Conservation (phyloP, 2,329 filamentous ascomycete species). For the Hypoxylon sp. region DNA sequence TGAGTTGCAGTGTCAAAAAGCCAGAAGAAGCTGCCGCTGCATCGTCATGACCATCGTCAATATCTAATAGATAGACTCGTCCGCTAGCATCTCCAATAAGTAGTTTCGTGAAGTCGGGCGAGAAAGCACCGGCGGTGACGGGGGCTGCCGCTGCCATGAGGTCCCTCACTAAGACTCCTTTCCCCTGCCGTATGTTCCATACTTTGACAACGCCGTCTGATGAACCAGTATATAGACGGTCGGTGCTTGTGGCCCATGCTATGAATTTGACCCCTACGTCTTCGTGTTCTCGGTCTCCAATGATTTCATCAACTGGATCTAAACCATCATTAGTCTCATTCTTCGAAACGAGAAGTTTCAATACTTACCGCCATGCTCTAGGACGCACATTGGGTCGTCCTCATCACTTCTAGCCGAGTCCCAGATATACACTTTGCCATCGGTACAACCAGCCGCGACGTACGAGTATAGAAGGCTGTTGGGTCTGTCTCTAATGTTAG, state of each 20-base stretch:
- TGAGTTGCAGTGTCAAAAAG: slow-evolving; percentile 57
- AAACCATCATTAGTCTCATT: slow-evolving; percentile 18
- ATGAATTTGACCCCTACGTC: slow-evolving; percentile 76
- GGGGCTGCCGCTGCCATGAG: slow-evolving; percentile 69
- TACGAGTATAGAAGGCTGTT: slow-evolving; percentile 67
- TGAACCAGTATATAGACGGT: slow-evolving; percentile 74
- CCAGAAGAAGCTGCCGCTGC: slow-evolving; percentile 44
- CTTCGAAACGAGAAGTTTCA: slow-evolving; percentile 52
- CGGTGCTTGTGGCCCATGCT: slow-evolving; percentile 70
- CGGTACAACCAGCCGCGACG: slow-evolving; percentile 73
- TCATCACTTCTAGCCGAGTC: slow-evolving; percentile 70
- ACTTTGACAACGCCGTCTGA: slow-evolving; percentile 75
- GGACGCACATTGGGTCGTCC: slow-evolving; percentile 68
- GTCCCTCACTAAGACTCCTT: slow-evolving; percentile 64
- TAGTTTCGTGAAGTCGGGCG: slow-evolving; percentile 68
- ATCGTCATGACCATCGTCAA: slow-evolving; percentile 59
- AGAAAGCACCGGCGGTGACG: slow-evolving; percentile 72
- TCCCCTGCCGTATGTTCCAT: slow-evolving; percentile 69
- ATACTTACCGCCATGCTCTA: slow-evolving; percentile 65
- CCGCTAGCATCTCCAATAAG: slow-evolving; percentile 74
- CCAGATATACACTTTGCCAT: slow-evolving; percentile 75
- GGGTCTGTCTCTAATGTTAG: slow-evolving; percentile 58
- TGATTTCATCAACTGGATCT: slow-evolving; percentile 56
- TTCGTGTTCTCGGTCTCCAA: slow-evolving; percentile 65
- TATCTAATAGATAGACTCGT: slow-evolving; percentile 68